These are phyloP conservation scores for Talaromyces sp. DNA, from an alignment of 2,329 filamentous ascomycete species.

Conservation along the genomic window DNA sequence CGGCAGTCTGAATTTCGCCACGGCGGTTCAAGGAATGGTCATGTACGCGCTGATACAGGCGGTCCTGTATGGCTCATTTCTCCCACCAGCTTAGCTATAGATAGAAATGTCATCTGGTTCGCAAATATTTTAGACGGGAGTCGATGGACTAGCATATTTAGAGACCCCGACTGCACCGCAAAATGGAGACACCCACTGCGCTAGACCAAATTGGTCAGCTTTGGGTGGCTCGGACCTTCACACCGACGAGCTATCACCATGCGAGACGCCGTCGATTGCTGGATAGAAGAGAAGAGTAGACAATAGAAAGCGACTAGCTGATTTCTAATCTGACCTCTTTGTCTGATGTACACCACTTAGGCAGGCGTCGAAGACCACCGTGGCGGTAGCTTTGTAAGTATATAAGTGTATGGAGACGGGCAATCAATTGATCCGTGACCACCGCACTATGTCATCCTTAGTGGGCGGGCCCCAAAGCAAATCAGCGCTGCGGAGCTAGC, in stretches of 20 bases:
- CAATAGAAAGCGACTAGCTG: background rate
- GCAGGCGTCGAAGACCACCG: background rate
- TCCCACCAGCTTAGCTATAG: slow-evolving; percentile 68
- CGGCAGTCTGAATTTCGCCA: slow-evolving; percentile 22
- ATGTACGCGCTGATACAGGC: slow-evolving; percentile 82
- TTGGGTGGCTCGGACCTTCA: slow-evolving; percentile 7
- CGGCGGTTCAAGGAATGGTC: slow-evolving; percentile 64
- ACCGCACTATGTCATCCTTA: slow-evolving; percentile 14
- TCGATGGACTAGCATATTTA: slow-evolving; percentile 2
- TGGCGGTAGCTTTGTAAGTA: background rate
- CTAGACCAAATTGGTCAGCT: slow-evolving; percentile 15
- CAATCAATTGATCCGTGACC: slow-evolving; percentile 8
- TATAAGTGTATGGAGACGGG: background rate
- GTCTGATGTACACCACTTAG: background rate
- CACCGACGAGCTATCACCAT: background rate
- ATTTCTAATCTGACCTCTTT: background rate
- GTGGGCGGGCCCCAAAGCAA: background rate
- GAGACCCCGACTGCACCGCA: background rate
- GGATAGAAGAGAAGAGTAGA: slow-evolving; percentile 2
- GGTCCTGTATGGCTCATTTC: slow-evolving; percentile 79
- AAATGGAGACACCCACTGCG: slow-evolving; percentile 3
- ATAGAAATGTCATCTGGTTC: background rate
- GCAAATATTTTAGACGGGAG: background rate
- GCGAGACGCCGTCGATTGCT: background rate
- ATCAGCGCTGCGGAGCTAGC: slow-evolving; percentile 6